Percentiles rank a stretch among this genome's conserved stretches.
Evolutionary conservation across 2,329 filamentous ascomycete species (phyloP).

Genomic region (Hirsutella minnesotensis): DNA sequence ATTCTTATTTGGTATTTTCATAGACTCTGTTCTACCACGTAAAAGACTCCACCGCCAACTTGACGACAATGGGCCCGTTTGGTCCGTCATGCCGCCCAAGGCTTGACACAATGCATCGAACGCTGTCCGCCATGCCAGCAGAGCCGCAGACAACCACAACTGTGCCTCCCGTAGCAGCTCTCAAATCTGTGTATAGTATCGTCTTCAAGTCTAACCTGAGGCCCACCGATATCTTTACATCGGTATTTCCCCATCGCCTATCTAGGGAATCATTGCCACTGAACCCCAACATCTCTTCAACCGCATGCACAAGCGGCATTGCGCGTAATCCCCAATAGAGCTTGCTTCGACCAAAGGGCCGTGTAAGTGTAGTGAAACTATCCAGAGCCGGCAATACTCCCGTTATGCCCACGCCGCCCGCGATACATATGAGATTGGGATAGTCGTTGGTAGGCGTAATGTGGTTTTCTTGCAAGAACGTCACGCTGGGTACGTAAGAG

Average conservation of each 20-base stretch:
- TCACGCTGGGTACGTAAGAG: slow-evolving; percentile 7
- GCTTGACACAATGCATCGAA: slow-evolving; percentile 7
- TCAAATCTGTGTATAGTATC: slow-evolving; percentile 8
- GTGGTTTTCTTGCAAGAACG: slow-evolving; percentile 7
- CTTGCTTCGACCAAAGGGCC: slow-evolving; percentile 7
- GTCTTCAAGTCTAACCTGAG: slow-evolving; percentile 8
- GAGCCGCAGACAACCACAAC: slow-evolving; percentile 13
- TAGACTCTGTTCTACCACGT: slow-evolving; percentile 3
- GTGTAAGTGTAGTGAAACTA: slow-evolving; percentile 3
- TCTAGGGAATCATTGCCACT: slow-evolving; percentile 2
- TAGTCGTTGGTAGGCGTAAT: slow-evolving; percentile 5
- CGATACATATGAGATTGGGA: slow-evolving; percentile 16
- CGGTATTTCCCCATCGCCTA: slow-evolving; percentile 7
- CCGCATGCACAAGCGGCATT: slow-evolving; percentile 10
- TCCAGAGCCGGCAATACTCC: slow-evolving; percentile 14
- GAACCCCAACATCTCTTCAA: slow-evolving; percentile 9
- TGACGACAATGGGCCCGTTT: slow-evolving; percentile 6
- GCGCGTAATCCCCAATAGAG: slow-evolving; percentile 12
- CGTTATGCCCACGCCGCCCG: slow-evolving; percentile 18
- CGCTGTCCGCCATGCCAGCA: slow-evolving; percentile 11
- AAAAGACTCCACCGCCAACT: slow-evolving; percentile 7
- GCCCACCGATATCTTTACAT: slow-evolving; percentile 11
- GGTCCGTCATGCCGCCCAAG: slow-evolving; percentile 3
- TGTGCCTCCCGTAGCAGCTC: slow-evolving; percentile 6
- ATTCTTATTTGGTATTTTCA: too few relatives aligned